Evolutionary conservation across 768 basidiomycete species (phyloP), one percentile per base, ranked within the genome.

Genomic region (Tephrocybe rancida): DNA sequence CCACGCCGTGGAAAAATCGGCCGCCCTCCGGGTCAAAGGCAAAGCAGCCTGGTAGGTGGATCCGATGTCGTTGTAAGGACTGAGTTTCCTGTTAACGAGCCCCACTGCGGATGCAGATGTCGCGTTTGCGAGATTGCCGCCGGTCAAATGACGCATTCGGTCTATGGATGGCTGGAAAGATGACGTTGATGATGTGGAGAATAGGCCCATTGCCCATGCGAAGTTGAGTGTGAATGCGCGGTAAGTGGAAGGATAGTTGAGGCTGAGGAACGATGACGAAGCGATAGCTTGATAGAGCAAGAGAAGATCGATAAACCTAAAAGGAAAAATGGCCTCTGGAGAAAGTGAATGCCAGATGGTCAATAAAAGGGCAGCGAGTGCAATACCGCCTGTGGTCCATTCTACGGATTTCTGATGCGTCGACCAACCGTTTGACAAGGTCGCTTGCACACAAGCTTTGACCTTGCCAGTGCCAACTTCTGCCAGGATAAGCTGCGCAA

Each of bases 381-480:
- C 73, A 47, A 92, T 69, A 18, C 77, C 85, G 21, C 83, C 90
- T 7, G 89, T 87, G 1, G 81, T 74, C 90, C 92, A 96, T 60
- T 85, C 81, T 11, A 93, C 95, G 13, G 82, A 82, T 10, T 73
- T 66, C 66, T 91, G 90, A 54, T 83, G 84, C 1, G 85, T 81
- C 1, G 94, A 90, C 81, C 87, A 87, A 9, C 95, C 95, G 66
- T 99, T 99, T 16, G 92, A 87, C 10, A 98, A 75, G 2, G 94
- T 95, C 16, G 94, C 84, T 68, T 95, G 93, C 7, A 99, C 81
- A 62, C 96, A 99, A 0, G 94, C 92, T 48, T 87, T 91, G 56
- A 91, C 76, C 7, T 83, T 67, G 44, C 88, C 86, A 5, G 91
- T 90, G 44, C 75, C 73, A 27, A 84, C 79, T 56, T 91, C 84